phyloP scores from a whole-genome alignment of 495 filamentous ascomycete species.

The Penicillium pancosmium region DNA sequence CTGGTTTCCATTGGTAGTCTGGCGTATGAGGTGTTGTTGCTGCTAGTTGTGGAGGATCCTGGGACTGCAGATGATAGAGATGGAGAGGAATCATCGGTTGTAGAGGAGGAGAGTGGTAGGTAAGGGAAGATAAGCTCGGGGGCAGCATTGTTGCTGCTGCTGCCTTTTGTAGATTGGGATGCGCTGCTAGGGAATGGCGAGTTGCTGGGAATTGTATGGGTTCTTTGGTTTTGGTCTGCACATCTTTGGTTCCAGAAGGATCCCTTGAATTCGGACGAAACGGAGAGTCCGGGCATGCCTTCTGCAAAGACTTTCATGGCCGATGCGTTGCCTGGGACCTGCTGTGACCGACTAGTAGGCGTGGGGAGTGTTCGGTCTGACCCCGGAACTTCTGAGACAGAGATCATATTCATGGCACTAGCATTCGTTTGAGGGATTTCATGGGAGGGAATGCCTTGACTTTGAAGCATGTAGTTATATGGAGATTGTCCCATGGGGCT shows the following conservation, averaged over 20 bases:
- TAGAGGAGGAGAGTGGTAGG: conserved; percentile 28
- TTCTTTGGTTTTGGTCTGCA: conserved; percentile 3
- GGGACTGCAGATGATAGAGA: conserved; percentile 13
- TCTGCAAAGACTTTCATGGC: conserved; percentile 9
- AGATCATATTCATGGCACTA: conserved; percentile 18
- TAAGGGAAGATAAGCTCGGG: conserved; percentile 38
- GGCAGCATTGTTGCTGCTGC: conserved; percentile 12
- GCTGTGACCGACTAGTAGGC: conserved; percentile 28
- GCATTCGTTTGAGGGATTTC: conserved; percentile 25
- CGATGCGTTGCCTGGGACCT: conserved; percentile 10
- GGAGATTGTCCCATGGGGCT: conserved; percentile 25
- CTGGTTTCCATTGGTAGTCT: conserved; percentile 18
- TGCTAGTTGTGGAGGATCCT: conserved; percentile 3
- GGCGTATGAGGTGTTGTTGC: conserved; percentile 18
- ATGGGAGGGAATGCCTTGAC: conserved; percentile 23
- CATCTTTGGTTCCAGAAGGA: conserved; percentile 19
- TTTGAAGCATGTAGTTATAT: conserved; percentile 36
- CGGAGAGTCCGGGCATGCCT: conserved; percentile 1
- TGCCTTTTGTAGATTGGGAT: conserved; percentile 20
- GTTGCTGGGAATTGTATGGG: conserved; percentile 17
- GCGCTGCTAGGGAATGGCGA: conserved; percentile 22
- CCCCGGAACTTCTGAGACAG: conserved; percentile 26
- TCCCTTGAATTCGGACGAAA: conserved; percentile 15
- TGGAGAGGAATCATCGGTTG: conserved; percentile 11
- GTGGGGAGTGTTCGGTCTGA: conserved; percentile 43